Evolutionary conservation across 2,329 filamentous ascomycete species (phyloP).

Genomic region (Phialophora expanda): DNA sequence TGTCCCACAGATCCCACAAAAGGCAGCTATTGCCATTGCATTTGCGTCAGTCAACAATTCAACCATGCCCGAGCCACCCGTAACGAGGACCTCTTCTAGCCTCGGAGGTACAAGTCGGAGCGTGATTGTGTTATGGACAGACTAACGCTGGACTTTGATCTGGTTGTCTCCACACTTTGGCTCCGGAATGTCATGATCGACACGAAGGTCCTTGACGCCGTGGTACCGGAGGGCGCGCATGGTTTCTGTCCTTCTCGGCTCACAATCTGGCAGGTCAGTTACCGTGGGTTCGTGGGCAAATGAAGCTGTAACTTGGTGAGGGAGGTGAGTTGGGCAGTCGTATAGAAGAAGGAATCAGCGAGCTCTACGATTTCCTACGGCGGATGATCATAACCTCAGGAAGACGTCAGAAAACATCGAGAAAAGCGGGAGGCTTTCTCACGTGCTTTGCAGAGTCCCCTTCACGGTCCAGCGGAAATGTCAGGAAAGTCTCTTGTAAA

Average conservation of each 20-base stretch:
- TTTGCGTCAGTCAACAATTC: not conserved
- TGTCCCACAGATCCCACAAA: conserved; percentile 47
- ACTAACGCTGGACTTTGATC: conserved; percentile 47
- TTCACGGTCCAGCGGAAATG: conserved; percentile 14
- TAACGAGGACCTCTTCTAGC: not conserved
- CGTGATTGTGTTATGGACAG: not conserved
- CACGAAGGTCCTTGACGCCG: conserved; percentile 44
- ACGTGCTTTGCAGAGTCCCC: not conserved
- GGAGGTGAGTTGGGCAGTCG: not conserved
- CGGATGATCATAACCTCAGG: not conserved
- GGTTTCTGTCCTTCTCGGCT: not conserved
- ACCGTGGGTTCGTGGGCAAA: not conserved
- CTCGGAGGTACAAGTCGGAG: not conserved
- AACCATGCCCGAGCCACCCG: not conserved
- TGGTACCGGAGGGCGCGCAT: conserved; percentile 49
- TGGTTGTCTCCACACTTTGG: conserved; percentile 55
- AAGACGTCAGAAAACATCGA: not conserved
- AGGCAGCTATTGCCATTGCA: conserved; percentile 40
- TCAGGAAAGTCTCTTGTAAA: not conserved
- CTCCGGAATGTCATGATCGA: conserved; percentile 45
- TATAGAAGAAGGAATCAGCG: not conserved
- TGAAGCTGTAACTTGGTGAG: not conserved
- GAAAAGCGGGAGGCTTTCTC: not conserved
- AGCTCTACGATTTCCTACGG: not conserved
- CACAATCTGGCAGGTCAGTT: not conserved